Base-by-base conservation (phyloP, 352 stramenopile species). In the Pythium sukuiense region DNA sequence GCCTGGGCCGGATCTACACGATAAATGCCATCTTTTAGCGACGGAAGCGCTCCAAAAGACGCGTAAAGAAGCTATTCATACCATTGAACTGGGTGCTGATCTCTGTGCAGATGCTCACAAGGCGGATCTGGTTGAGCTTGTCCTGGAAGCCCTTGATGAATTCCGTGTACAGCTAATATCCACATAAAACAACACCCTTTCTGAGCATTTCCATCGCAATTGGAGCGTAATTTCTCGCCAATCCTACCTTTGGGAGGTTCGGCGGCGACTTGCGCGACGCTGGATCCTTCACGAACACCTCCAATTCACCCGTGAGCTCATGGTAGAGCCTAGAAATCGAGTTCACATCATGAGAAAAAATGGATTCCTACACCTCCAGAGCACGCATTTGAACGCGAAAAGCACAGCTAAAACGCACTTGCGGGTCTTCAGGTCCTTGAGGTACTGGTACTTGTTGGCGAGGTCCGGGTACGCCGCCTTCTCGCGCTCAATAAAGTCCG, bases 101-200 rank as follows among this genome's bases (percentile, higher is more conserved):
- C 54, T 93, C 77, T n/a, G 83, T 87, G 48, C 94, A 96, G 64
- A 99, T 98, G 53, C 83, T 74, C 14, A 97, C 92, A 41, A 99
- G 77, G 26, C 84, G 85, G 61, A 99, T 94, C 72, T 97, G 89
- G 85, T 99, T 99, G 27, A 99, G 76, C 72, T 98, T 98, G 65
- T 91, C 88, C 70, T 99, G 93, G 68, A 99, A 96, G 33, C 76
- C 88, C 59, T 81, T 77, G 54, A 99, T 88, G 60, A 99, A 98
- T 55, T 98, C 84, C 59, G 90, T 86, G 79, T 98, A 99, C 18
- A 99, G 80, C 57, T 90, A 77, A n/a, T n/a, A n/a, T n/a, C n/a
- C n/a, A n/a, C n/a, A n/a, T n/a, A n/a, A n/a, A n/a, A n/a, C n/a
- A n/a, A n/a, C n/a, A n/a, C n/a, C n/a, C n/a, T n/a, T n/a, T n/a